These are phyloP conservation scores for Musa troglodytarum DNA, from an alignment of 176 grass and related monocot species.

Conservation along the genomic window DNA sequence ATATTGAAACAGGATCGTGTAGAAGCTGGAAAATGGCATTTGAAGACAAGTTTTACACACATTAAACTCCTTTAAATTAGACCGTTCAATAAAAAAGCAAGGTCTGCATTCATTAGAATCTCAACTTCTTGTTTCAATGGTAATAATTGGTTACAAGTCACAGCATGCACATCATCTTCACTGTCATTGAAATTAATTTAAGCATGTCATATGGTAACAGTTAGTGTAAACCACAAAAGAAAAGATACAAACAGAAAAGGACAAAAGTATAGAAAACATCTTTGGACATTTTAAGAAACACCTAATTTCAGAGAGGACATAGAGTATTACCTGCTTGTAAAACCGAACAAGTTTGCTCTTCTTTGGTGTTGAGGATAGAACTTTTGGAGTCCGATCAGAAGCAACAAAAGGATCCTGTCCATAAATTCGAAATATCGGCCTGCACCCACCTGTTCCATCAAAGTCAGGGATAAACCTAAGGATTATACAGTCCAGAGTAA, in stretches of 20 bases:
- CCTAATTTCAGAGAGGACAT: slow-evolving; percentile 3
- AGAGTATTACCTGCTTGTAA: slow-evolving; percentile 67
- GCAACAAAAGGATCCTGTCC: slow-evolving; percentile 75
- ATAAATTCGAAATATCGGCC: slow-evolving; percentile 91
- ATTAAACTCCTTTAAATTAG: neutral
- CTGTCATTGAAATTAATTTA: too few species aligned
- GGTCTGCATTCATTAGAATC: too few species aligned
- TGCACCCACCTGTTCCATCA: slow-evolving; percentile 66
- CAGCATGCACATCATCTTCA: too few species aligned
- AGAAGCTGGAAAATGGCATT: too few species aligned
- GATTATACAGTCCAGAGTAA: slow-evolving; percentile 94
- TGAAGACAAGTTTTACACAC: too few species aligned
- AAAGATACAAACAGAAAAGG: too few species aligned
- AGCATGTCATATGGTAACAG: neutral
- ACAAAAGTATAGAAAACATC: too few species aligned
- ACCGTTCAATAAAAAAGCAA: neutral
- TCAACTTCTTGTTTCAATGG: too few species aligned
- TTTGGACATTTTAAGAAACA: neutral
- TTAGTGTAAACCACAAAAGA: too few species aligned
- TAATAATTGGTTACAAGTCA: too few species aligned
- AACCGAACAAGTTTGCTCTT: slow-evolving; percentile 68
- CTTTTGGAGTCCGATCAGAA: slow-evolving; percentile 46
- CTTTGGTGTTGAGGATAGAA: slow-evolving; percentile 78
- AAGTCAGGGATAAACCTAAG: slow-evolving; percentile 62
- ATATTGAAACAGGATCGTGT: too few species aligned